phyloP scores from a whole-genome alignment of 176 grass and related monocot genomes.

The Paspalum notatum region DNA sequence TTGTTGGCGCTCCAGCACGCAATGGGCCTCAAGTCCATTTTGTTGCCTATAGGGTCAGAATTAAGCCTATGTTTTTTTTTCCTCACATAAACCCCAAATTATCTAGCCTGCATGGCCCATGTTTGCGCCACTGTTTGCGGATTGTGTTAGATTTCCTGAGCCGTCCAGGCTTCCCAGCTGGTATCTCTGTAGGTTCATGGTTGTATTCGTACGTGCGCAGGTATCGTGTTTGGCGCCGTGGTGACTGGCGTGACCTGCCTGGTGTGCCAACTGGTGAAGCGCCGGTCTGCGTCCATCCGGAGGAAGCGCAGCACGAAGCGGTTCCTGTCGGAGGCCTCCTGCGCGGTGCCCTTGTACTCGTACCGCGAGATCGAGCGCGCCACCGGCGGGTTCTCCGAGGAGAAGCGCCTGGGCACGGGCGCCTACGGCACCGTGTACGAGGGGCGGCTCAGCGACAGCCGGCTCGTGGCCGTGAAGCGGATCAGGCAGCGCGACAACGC shows the following conservation, averaged over 20 bases:
- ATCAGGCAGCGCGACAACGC: constrained; percentile 54
- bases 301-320: constrained; percentile 46
- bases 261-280: constrained; percentile 42
- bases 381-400: constrained; percentile 58
- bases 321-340: constrained; percentile 41
- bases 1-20: neutral
- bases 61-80: neutral
- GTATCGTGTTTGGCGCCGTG: constrained; percentile 51
- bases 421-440: constrained; percentile 76
- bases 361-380: constrained; percentile 76
- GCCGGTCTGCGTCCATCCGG: constrained; percentile 33
- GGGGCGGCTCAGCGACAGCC: constrained; percentile 39
- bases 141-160: neutral
- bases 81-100: neutral
- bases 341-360: constrained; percentile 58
- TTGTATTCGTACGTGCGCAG: constrained; percentile 1
- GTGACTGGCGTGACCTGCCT: constrained; percentile 29
- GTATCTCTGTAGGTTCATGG: neutral
- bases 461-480: constrained; percentile 63
- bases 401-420: constrained; percentile 61
- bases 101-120: neutral
- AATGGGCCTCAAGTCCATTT: neutral
- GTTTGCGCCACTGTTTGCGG: no score
- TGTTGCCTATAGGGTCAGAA: neutral
- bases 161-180: neutral